phyloP scores from a whole-genome alignment of 129 eudicot genomes.

The Apium graveolens region DNA sequence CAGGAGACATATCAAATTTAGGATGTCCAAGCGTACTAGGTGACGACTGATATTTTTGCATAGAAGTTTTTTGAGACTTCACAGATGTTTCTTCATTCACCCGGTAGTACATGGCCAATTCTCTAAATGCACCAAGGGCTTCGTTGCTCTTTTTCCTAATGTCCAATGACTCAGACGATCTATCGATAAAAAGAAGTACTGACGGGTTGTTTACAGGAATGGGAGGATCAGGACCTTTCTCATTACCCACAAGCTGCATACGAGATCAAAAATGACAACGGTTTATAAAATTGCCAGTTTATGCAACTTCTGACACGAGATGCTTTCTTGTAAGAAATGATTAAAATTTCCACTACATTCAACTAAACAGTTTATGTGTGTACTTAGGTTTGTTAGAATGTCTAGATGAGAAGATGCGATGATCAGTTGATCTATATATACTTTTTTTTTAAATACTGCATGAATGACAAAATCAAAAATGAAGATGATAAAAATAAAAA shows the following conservation, averaged over 20 bases:
- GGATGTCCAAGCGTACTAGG: slow-evolving; percentile 27
- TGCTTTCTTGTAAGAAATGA: neutral
- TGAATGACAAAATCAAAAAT: neutral
- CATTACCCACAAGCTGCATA: slow-evolving; percentile 56
- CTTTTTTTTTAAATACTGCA: neutral
- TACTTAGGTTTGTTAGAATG: neutral
- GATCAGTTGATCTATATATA: neutral
- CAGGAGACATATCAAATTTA: slow-evolving; percentile 34
- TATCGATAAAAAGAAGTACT: slow-evolving; percentile 70
- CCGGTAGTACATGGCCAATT: slow-evolving; percentile 44
- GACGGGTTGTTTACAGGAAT: slow-evolving; percentile 71
- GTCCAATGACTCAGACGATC: slow-evolving; percentile 59
- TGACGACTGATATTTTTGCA: slow-evolving; percentile 23
- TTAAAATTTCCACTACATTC: neutral
- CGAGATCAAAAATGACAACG: slow-evolving; percentile 8
- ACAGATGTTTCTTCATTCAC: slow-evolving; percentile 17
- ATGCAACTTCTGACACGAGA: neutral
- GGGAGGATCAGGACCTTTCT: slow-evolving; percentile 38
- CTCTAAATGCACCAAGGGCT: slow-evolving; percentile 63
- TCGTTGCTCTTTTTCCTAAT: slow-evolving; percentile 46
- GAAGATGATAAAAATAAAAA: neutral
- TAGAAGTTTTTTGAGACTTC: slow-evolving; percentile 23
- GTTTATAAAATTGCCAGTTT: neutral
- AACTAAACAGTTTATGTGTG: neutral
- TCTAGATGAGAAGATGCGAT: neutral